Conservation (phyloP, 2,329 filamentous ascomycete species). For the Fusarium austroafricanum region DNA sequence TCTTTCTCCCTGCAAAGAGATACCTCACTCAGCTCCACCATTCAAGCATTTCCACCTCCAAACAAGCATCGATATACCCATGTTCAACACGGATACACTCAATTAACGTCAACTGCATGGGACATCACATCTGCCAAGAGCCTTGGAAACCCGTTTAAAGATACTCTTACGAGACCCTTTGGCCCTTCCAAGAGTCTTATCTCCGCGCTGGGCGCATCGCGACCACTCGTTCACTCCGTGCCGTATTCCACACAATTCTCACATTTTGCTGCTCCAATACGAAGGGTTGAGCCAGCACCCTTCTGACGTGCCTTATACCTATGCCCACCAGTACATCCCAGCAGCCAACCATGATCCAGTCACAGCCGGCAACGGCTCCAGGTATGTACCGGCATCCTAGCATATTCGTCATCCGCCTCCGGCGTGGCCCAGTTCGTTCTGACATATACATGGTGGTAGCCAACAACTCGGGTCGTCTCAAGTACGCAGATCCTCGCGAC, state of each 20-base stretch:
- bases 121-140: constrained; percentile 22
- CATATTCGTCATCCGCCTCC: constrained; percentile 25
- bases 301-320: constrained; percentile 21
- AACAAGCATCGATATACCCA: constrained; percentile 21
- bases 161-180: constrained; percentile 5
- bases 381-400: constrained; percentile 38
- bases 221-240: constrained; percentile 10
- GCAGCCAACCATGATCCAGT: constrained; percentile 45
- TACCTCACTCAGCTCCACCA: constrained; percentile 21
- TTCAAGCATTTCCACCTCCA: constrained; percentile 23
- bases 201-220: constrained; percentile 14
- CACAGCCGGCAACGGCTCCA: constrained; percentile 38
- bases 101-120: constrained; percentile 21
- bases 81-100: constrained; percentile 12
- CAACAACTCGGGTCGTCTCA: constrained; percentile 61
- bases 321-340: constrained; percentile 38
- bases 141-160: constrained; percentile 16
- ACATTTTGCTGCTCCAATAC: constrained; percentile 32
- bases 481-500: constrained; percentile 77
- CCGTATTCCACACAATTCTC: constrained; percentile 11
- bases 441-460: constrained; percentile 40
- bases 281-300: constrained; percentile 22
- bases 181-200: constrained; percentile 10
- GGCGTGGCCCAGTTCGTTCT: constrained; percentile 19
- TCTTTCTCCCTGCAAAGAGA: constrained; percentile 18